Base-by-base conservation (phyloP, 176 grass and related monocot genomes). In the Aegilops bicornis region DNA sequence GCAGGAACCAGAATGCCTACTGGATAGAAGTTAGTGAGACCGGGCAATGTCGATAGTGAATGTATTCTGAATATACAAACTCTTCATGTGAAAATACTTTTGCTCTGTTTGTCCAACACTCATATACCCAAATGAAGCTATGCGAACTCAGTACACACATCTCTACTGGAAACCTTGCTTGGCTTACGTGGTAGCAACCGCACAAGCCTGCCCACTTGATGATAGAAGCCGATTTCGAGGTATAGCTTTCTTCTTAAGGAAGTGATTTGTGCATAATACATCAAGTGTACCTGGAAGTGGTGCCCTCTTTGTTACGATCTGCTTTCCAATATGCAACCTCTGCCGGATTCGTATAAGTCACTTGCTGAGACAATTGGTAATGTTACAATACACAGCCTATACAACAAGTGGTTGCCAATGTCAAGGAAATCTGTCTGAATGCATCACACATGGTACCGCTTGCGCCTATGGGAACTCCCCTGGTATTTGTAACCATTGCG, bases 161-260 rank as follows among this genome's bases (percentile, higher is more conserved):
- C 89, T 99, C 22, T 99, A 99, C 80, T 99, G 97, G 78, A 96
- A 99, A 89, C 85, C 92, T 45, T 96, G 97, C 83, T 95, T 96
- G 81, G 67, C 92, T 68, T 95, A 99, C 80, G 89, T 91, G 42
- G 94, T 85, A 25, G 87, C 94, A 69, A 94, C 97, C 23, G 91
- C 97, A 40, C 92, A 99, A 86, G 94, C 92, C 17, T 99, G 97
- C 63, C 97, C 97, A 99, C 71, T 91, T 99, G 74, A 92, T 99
- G 62, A 91, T 90, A 47, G 87, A 96, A 93, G 87, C 89, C 9
- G 97, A 99, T 85, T 96, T 90, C 10, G 96, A 96, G 94, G 94
- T 99, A 85, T 30, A 73, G 43, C 61, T 70, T 15, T 86, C 80
- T 45, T 40, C 32, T 74, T 47, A 42, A 32, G 35, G 22, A 30